Conservation (phyloP, 1,139 yeast genomes). For the Diutina mesorugosa region DNA sequence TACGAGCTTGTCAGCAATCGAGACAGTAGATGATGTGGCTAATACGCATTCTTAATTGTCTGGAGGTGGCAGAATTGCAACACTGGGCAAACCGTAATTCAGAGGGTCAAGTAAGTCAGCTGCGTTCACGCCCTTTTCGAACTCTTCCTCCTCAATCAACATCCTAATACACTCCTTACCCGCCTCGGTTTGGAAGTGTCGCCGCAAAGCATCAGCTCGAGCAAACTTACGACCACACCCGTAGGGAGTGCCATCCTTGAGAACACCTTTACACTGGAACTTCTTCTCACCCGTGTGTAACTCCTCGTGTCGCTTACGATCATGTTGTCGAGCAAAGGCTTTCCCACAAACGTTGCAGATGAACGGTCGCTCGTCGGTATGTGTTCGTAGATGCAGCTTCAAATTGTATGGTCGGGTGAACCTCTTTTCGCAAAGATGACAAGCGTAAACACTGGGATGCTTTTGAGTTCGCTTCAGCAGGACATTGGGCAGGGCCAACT, state of each 20-base stretch:
- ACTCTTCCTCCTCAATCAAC: constrained; percentile 54
- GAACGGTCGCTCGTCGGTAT: constrained; percentile 89
- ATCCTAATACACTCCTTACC: constrained; percentile 77
- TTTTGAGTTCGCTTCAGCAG: constrained; percentile 49
- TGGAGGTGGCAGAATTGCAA: neutral
- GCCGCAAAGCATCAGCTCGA: constrained; percentile 84
- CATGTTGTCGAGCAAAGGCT: constrained; percentile 94
- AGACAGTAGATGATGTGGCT: too few relatives aligned
- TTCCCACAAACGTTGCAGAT: constrained; percentile 80
- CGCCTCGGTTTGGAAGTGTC: constrained; percentile 91
- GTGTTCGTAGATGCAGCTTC: constrained; percentile 84
- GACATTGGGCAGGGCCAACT: constrained; percentile 42
- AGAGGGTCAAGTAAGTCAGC: neutral
- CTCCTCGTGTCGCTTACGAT: constrained; percentile 86
- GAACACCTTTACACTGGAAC: constrained; percentile 67
- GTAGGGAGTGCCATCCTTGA: constrained; percentile 57
- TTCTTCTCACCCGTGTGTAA: constrained; percentile 85
- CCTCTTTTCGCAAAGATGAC: constrained; percentile 73
- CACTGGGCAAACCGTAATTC: neutral
- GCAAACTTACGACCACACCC: constrained; percentile 94
- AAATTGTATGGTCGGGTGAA: constrained; percentile 89
- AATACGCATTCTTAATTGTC: neutral
- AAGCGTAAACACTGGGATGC: constrained; percentile 70
- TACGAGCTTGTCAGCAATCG: too few relatives aligned
- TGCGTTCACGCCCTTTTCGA: constrained; percentile 10